Base-by-base conservation (phyloP, 129 eudicot genomes). In the Artemisia tridentata region DNA sequence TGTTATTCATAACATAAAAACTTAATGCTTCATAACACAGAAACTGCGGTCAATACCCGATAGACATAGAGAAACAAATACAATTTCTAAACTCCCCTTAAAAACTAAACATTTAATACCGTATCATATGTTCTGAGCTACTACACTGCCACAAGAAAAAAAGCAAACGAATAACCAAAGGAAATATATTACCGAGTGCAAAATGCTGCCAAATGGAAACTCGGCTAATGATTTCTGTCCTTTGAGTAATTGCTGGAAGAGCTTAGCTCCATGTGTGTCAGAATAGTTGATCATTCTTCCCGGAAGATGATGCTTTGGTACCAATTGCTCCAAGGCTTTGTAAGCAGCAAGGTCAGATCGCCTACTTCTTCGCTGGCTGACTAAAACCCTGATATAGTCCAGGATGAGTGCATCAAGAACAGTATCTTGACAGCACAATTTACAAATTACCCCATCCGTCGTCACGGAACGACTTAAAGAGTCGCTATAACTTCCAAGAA, bases 221-320 rank as follows among this genome's bases (percentile, higher is more conserved):
- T 89, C 95, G 19, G 98, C 98, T 60, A 92, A 80, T 15, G 98
- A 92, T 78, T 92, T 92, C 61, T 85, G 86, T 67, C 96, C 96
- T 74, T 82, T 79, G 46, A 88, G 73, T 46, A 92, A 76, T 73
- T 87, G 72, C 25, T 68, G 75, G 31, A 86, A 61, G 49, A 69
- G 58, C 46, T 76, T 78, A 61, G 58, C 46, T 59, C 11, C 78
- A 58, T 73, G 41, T 58, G 76, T 65, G 60, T 61, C 79, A 62
- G 82, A 67, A 51, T 38, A 38, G 11, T 79, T 38, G 27, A 63
- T 78, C 64, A 31, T 71, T 67, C 59, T 84, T 80, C 72, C 73
- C 15, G 78, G 59, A 76, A 79, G 50, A 76, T 15, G 65, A 76
- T 78, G 81, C 54, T 76, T 79, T 78, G 89, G 91, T 34, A 87